Base-by-base conservation (phyloP, 1,284 basidiomycete species). In the Marasmius tenuissimus region DNA sequence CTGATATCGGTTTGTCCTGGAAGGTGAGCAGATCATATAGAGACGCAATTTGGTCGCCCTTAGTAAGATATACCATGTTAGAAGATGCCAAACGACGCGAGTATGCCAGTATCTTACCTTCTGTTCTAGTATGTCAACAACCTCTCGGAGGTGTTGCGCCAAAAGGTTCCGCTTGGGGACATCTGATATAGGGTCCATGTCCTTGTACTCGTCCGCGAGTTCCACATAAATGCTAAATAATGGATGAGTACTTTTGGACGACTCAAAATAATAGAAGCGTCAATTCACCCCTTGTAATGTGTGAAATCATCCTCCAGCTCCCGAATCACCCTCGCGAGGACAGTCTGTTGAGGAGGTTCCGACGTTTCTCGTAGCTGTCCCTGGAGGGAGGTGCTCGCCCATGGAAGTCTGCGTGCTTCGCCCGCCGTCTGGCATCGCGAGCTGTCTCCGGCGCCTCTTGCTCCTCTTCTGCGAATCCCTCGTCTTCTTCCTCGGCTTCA, bases 241-340 rank as follows among this genome's bases (percentile, higher is more conserved):
- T 14, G 27, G 12, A n/a, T 59, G 33, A 40, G 40, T 42, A 40
- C 58, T 63, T 48, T 62, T 47, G 52, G 22, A 57, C 49, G 49
- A 34, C 11, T 9, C 3, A 11, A 50, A 52, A 6, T 4, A 33
- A 38, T 33, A 4, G 33, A 10, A 58, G 34, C 34, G 59, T 47
- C 33, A 33, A 75, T 84, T 57, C 67, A 95, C 93, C 88, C 85
- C 75, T 93, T 94, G 73, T 93, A 95, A 77, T 96, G 94, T 20
- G 84, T 85, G 71, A 95, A 96, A 71, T 96, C 94, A 68, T 94
- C 93, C 72, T 96, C 94, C 11, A 96, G 80, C 75, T 96, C 94
- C 61, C 87, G 72, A 47, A 96, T 78, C 33, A 96, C 92, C 14
- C 91, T 81, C 34, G 86, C 81, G 6, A 96, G 81, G 4, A 95